These are phyloP conservation scores for Nitzschia sp. DNA, from an alignment of 108 stramenopile genomes.

Conservation along the genomic window DNA sequence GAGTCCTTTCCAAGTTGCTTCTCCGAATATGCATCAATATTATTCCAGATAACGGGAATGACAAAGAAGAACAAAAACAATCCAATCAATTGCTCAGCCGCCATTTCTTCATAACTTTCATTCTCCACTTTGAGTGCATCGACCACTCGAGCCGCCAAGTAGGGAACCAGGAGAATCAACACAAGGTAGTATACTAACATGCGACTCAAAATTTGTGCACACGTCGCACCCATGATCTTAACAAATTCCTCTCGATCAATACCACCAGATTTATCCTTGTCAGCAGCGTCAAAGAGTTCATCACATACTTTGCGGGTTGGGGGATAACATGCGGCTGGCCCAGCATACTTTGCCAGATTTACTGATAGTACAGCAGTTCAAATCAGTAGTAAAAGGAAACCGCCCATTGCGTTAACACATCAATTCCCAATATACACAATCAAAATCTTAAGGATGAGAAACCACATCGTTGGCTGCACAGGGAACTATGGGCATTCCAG, in stretches of 20 bases:
- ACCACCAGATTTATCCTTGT: constrained; percentile 42
- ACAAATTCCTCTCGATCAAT: constrained; percentile 52
- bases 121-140: constrained; percentile 16
- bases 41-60: constrained; percentile 38
- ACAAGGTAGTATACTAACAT: constrained; percentile 45
- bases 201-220: constrained; percentile 40
- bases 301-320: constrained; percentile 41
- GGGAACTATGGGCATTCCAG: neutral
- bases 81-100: constrained; percentile 24
- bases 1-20: constrained; percentile 7
- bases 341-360: constrained; percentile 57
- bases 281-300: constrained; percentile 47
- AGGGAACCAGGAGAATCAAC: constrained; percentile 46
- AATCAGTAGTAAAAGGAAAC: neutral
- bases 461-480: no score
- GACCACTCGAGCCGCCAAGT: constrained; percentile 21
- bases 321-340: constrained; percentile 56
- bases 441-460: no score
- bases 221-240: constrained; percentile 36
- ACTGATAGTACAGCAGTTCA: constrained; percentile 13
- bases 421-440: no score
- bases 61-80: constrained; percentile 29
- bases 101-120: constrained; percentile 18
- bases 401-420: no score
- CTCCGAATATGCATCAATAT: constrained; percentile 38